These are phyloP conservation scores for Fonsecaea multimorphosa DNA, from an alignment of 2,329 filamentous ascomycete genomes.

Conservation along the genomic window DNA sequence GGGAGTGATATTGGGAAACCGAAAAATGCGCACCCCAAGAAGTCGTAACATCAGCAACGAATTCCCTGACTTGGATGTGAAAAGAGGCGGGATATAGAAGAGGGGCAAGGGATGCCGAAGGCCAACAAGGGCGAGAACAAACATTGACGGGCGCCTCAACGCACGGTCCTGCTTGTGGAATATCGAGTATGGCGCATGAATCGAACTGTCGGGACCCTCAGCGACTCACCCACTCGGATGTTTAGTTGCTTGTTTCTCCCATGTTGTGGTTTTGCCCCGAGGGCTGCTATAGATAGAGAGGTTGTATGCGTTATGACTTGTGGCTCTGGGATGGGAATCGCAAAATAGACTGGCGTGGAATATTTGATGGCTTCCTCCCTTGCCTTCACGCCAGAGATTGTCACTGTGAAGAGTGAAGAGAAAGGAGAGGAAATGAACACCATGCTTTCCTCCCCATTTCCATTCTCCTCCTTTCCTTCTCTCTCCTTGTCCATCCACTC, in stretches of 20 bases:
- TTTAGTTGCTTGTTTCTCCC: not conserved
- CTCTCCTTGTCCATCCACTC: too few relatives aligned
- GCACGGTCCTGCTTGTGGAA: not conserved
- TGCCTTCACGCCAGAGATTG: not conserved
- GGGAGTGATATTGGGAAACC: slow-evolving; percentile 84
- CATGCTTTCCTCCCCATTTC: not conserved
- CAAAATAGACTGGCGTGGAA: not conserved
- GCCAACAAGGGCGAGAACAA: not conserved
- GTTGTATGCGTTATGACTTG: not conserved
- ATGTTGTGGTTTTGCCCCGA: not conserved
- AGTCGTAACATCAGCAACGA: slow-evolving; percentile 55
- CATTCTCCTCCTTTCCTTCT: too few relatives aligned
- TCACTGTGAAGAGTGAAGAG: not conserved
- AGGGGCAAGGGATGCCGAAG: not conserved
- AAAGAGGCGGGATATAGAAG: not conserved
- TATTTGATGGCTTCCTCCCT: not conserved
- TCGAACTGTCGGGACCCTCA: not conserved
- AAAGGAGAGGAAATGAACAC: not conserved
- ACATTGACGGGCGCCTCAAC: not conserved
- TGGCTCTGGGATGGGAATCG: not conserved
- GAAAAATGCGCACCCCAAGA: slow-evolving; percentile 73
- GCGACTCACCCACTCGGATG: not conserved
- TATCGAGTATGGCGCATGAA: not conserved
- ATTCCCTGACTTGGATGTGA: not conserved
- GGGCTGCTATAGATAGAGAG: not conserved